Conservation (phyloP, 176 grass and related monocot species). For the Rhynchospora breviuscula region DNA sequence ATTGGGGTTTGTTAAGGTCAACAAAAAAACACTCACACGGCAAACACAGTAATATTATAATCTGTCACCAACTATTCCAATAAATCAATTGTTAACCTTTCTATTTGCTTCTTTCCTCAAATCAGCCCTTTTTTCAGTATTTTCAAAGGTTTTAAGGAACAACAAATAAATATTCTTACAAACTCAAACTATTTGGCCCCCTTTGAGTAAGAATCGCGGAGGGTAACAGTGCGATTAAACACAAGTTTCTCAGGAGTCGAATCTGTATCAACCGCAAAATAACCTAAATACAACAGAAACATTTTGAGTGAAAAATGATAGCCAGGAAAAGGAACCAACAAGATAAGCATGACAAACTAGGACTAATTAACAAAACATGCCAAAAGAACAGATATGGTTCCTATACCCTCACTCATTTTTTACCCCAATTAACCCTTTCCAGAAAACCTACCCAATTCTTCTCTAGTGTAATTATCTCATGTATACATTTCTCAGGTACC, state of each 20-base stretch:
- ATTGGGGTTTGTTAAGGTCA: neutral
- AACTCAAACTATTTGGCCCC: slow-evolving; percentile 17
- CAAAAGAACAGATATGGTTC: neutral
- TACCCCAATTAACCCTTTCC: neutral
- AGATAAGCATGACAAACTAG: neutral
- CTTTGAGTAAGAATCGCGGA: slow-evolving; percentile 81
- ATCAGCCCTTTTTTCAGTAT: neutral
- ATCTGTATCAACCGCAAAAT: slow-evolving; percentile 76
- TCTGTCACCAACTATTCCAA: slow-evolving; percentile 5
- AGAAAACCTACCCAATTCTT: neutral
- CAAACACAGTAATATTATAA: neutral
- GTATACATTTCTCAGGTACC: neutral
- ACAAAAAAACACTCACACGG: neutral
- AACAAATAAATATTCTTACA: neutral
- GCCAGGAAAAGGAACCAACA: neutral
- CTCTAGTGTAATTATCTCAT: neutral
- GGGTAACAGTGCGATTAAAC: slow-evolving; percentile 85
- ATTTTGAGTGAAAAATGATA: neutral
- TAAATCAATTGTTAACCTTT: neutral
- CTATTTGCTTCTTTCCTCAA: neutral
- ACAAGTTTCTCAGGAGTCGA: slow-evolving; percentile 53
- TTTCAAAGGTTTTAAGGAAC: neutral
- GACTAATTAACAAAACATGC: neutral
- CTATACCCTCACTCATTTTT: neutral
- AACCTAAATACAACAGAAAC: slow-evolving; percentile 43